Evolutionary conservation across 192 early-diverging fungal genomes (phyloP), one percentile per base, ranked within the genome.

Genomic region (Polychytrium aggregatum): DNA sequence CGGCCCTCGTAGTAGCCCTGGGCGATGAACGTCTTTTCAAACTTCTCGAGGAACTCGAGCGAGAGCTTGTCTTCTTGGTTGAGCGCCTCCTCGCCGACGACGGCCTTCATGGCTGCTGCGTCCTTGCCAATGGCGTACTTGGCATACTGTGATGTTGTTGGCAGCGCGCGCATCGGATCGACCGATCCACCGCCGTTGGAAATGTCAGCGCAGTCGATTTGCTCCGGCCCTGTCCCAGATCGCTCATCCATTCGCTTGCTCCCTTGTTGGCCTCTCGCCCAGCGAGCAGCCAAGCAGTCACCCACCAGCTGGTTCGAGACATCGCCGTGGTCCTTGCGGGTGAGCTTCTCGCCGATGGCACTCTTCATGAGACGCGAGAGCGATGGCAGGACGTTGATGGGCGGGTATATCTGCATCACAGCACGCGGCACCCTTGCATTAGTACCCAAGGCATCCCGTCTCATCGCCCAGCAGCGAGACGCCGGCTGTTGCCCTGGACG

Each of bases 111-210:
- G 17, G 96, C 86, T 16, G 92, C 89, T 1, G 96, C 96, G 60
- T 98, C 96, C 52, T 86, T 74, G 52, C 96, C 96, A 69, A 98
- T 98, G 24, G 96, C 96, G 63, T 98, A 98, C 67, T 98, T 98
- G 50, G 95, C 95, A 63, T 98, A 98, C 63, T 82, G 28, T 14
- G 31, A 8, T 4, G 6, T 8, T 4, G 31, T 33, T 33, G 31
- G 4, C 31, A 33, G 31, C 11, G n/a, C n/a, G n/a, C n/a, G n/a
- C n/a, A n/a, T n/a, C n/a, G n/a, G n/a, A n/a, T n/a, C n/a, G n/a
- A n/a, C n/a, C n/a, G n/a, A n/a, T n/a, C n/a, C n/a, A n/a, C n/a
- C n/a, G n/a, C n/a, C n/a, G n/a, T n/a, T n/a, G n/a, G n/a, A n/a
- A n/a, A n/a, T n/a, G n/a, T n/a, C n/a, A n/a, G n/a, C n/a, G n/a